These are phyloP conservation scores for Camellia japonica DNA, from an alignment of 148 eudicot genomes.

Conservation along the genomic window DNA sequence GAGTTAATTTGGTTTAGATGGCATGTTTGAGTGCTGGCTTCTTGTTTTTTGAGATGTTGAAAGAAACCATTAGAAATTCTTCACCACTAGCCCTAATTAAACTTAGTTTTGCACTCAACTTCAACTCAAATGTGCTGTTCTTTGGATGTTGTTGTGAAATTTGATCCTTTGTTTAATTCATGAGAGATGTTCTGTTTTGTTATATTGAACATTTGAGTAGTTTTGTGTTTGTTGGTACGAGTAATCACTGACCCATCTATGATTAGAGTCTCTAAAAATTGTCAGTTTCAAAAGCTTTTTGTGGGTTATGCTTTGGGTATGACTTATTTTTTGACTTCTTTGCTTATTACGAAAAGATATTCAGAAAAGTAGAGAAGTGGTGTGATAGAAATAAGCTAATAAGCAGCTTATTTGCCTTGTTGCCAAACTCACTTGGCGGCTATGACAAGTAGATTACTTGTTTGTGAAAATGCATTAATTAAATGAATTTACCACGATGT, in stretches of 20 bases:
- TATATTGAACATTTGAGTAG: background rate
- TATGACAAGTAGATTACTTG: background rate
- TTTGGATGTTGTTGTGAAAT: background rate
- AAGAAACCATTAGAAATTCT: background rate
- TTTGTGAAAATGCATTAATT: background rate
- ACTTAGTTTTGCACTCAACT: background rate
- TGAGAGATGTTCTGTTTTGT: background rate
- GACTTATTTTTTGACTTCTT: too few relatives aligned
- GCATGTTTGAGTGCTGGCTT: background rate
- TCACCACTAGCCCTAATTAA: background rate
- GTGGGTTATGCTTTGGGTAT: background rate
- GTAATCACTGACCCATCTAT: background rate
- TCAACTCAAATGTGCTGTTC: too few relatives aligned
- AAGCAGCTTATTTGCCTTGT: too few relatives aligned
- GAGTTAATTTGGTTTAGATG: background rate
- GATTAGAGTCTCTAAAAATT: background rate
- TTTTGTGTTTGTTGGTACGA: background rate
- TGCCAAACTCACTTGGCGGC: too few relatives aligned
- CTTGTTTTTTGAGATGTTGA: background rate
- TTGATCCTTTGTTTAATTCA: background rate
- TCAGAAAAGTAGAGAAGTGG: too few relatives aligned
- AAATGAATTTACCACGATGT: background rate
- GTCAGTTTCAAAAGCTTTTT: background rate
- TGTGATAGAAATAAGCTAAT: too few relatives aligned
- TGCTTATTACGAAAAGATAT: too few relatives aligned